Conservation (phyloP, 73 alveolate genomes). For the Vitrella brassicaformis region DNA sequence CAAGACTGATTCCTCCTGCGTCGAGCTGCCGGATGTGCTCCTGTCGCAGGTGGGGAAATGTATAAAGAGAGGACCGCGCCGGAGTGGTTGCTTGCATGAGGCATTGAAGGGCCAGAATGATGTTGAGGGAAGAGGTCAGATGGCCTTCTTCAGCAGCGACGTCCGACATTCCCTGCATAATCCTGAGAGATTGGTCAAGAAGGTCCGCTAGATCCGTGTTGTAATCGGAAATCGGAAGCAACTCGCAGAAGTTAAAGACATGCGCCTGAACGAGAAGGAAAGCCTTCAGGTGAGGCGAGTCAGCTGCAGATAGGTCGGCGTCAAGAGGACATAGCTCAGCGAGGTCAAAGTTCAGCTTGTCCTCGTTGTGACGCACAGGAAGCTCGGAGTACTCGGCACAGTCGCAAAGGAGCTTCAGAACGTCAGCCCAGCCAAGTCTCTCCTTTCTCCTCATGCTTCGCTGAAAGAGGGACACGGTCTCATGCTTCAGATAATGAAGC, state of each 20-base stretch:
- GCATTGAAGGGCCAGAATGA: slow-evolving; percentile 70
- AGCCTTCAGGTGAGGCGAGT: slow-evolving; percentile 74
- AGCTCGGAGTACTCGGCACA: slow-evolving; percentile 52
- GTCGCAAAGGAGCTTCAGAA: not conserved
- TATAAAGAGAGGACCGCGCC: not conserved
- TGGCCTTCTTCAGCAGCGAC: slow-evolving; percentile 71
- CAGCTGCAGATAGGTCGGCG: slow-evolving; percentile 30
- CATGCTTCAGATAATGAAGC: slow-evolving; percentile 69
- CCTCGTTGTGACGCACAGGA: slow-evolving; percentile 94
- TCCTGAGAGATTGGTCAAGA: slow-evolving; percentile 73
- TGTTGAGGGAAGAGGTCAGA: slow-evolving; percentile 66
- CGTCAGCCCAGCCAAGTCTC: slow-evolving; percentile 40
- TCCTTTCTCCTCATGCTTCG: too few species aligned
- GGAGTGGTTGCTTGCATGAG: slow-evolving; percentile 54
- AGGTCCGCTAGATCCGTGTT: slow-evolving; percentile 81
- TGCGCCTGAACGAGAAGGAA: slow-evolving; percentile 83
- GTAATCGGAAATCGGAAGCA: slow-evolving; percentile 87
- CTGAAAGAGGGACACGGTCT: too few species aligned
- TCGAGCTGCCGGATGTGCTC: too few species aligned
- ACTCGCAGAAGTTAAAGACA: slow-evolving; percentile 43
- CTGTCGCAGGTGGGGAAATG: too few species aligned
- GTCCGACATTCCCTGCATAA: slow-evolving; percentile 82
- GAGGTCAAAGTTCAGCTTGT: slow-evolving; percentile 75
- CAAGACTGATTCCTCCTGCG: too few species aligned
- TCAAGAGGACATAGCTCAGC: slow-evolving; percentile 76